phyloP scores from a whole-genome alignment of 164 flowering plant genomes.

The Aristolochia contorta region DNA sequence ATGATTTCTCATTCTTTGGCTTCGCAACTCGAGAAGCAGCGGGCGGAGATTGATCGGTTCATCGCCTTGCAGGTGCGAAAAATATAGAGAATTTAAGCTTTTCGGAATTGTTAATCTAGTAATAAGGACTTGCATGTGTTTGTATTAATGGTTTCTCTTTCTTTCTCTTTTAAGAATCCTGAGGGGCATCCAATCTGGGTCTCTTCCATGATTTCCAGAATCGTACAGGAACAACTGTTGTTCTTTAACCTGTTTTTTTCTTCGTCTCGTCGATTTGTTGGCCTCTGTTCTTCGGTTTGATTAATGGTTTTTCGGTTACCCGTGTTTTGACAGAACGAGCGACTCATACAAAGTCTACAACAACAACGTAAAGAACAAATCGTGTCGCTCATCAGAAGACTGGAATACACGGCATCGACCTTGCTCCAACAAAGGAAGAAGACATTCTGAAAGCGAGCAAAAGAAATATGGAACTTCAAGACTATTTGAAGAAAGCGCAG shows the following conservation, averaged over 20 bases:
- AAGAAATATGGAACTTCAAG: conserved; percentile 26
- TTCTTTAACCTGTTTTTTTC: no score
- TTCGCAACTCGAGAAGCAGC: conserved; percentile 12
- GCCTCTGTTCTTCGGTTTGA: no score
- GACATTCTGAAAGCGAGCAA: conserved; percentile 24
- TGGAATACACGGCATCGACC: conserved; percentile 18
- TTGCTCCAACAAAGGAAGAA: conserved; percentile 31
- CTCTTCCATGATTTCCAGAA: no score
- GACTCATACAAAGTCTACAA: conserved; percentile 28
- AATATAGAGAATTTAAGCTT: no score
- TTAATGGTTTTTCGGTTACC: no score
- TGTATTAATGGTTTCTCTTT: not conserved
- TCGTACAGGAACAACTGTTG: no score
- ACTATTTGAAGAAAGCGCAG: conserved; percentile 17
- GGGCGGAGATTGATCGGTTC: conserved; percentile 32
- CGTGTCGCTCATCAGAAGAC: conserved; percentile 9
- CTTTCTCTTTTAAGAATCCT: not conserved
- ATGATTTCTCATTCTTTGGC: no score
- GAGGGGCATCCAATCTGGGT: no score
- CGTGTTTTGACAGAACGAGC: conserved; percentile 32
- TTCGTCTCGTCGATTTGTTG: no score
- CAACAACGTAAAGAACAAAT: conserved; percentile 30
- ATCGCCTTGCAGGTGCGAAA: conserved; percentile 39
- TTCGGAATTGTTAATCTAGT: no score
- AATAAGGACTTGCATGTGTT: not conserved